phyloP scores from a whole-genome alignment of 768 basidiomycete species.

The Termitomyces sp. region DNA sequence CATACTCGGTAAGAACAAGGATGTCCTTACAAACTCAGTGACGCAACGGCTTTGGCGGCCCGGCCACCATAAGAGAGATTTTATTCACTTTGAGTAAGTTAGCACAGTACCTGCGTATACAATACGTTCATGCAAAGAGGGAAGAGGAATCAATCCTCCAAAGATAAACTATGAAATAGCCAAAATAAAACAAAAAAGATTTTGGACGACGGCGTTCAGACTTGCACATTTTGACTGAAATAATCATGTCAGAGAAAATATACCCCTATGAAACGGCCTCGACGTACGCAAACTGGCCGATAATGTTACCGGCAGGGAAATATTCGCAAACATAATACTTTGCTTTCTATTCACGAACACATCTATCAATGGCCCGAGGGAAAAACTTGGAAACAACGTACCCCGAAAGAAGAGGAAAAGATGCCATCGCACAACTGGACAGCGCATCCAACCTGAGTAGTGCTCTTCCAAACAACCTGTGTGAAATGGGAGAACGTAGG shows the following conservation, averaged over 20 bases:
- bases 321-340: slow-evolving; percentile 70
- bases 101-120: not conserved
- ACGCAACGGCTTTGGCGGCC: slow-evolving; percentile 5
- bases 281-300: slow-evolving; percentile 55
- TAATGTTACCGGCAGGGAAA: slow-evolving; percentile 55
- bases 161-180: not conserved
- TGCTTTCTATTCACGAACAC: slow-evolving; percentile 33
- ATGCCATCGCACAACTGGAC: slow-evolving; percentile 50
- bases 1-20: not conserved
- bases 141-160: slow-evolving; percentile 10
- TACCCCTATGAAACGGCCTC: not conserved
- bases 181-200: not conserved
- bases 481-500: slow-evolving; percentile 66
- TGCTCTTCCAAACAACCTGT: slow-evolving; percentile 71
- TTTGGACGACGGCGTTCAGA: slow-evolving; percentile 14
- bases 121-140: not conserved
- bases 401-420: slow-evolving; percentile 49
- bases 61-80: not conserved
- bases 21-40: not conserved
- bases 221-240: slow-evolving; percentile 40
- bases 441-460: slow-evolving; percentile 61
- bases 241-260: not conserved
- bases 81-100: not conserved
- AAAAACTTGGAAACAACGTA: slow-evolving; percentile 23
- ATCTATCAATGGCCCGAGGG: not conserved